Evolutionary conservation across 495 filamentous ascomycete genomes (phyloP).

Genomic region (Penicillium nucicola): DNA sequence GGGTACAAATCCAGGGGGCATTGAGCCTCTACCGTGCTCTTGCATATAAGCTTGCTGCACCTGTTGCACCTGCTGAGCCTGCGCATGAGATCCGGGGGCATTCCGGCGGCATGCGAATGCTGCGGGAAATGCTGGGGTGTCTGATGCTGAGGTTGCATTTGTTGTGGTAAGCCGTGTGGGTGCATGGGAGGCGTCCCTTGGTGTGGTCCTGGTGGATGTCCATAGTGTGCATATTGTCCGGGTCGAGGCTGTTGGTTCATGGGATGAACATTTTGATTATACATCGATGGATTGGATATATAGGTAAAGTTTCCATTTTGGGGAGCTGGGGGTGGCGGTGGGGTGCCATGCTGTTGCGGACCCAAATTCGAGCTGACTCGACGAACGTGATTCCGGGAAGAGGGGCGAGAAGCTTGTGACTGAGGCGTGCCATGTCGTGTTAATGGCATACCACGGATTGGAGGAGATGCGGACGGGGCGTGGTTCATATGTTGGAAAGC

Average conservation of each 20-base stretch:
- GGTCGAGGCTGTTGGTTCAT: slow-evolving; percentile 42
- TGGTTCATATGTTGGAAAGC: slow-evolving; percentile 77
- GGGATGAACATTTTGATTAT: slow-evolving; percentile 64
- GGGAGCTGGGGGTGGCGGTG: slow-evolving; percentile 58
- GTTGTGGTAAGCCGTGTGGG: slow-evolving; percentile 30
- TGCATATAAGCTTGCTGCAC: slow-evolving; percentile 63
- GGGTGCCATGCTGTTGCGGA: slow-evolving; percentile 55
- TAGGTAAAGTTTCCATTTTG: slow-evolving; percentile 74
- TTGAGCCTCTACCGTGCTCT: slow-evolving; percentile 58
- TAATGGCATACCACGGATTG: slow-evolving; percentile 75
- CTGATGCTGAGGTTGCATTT: slow-evolving; percentile 32
- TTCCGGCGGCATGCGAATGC: slow-evolving; percentile 29
- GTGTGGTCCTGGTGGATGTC: slow-evolving; percentile 39
- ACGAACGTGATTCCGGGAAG: slow-evolving; percentile 74
- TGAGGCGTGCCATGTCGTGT: slow-evolving; percentile 77
- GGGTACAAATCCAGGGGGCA: slow-evolving; percentile 48
- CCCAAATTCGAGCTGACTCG: slow-evolving; percentile 73
- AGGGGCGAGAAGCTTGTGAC: slow-evolving; percentile 75
- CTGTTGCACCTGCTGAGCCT: slow-evolving; percentile 60
- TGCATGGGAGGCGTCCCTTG: slow-evolving; percentile 28
- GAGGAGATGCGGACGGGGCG: slow-evolving; percentile 86
- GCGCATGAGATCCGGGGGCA: slow-evolving; percentile 46
- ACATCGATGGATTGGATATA: slow-evolving; percentile 81
- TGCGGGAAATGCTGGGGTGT: slow-evolving; percentile 42
- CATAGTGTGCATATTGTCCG: slow-evolving; percentile 47